Percentiles rank a stretch among this genome's conserved stretches.
phyloP scores from a whole-genome alignment of 768 basidiomycete species.

The Lactarius vividus region DNA sequence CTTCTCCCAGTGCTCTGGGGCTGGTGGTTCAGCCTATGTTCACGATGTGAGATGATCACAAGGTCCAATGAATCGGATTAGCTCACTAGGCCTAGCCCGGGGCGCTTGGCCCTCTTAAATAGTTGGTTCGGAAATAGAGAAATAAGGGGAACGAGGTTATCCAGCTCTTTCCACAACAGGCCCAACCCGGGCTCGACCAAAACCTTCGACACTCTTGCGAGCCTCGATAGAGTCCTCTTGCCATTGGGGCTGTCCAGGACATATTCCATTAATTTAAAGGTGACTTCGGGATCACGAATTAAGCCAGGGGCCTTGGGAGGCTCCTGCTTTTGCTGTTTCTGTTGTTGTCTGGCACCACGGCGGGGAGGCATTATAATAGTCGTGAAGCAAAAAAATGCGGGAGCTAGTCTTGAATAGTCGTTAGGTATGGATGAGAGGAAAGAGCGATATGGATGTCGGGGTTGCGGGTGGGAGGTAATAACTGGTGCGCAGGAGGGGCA shows the following conservation, averaged over 20 bases:
- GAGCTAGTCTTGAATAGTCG: constrained; percentile 5
- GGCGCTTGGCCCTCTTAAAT: constrained; percentile 67
- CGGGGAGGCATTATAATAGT: constrained; percentile 20
- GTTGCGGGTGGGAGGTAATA: constrained; percentile 22
- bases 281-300: constrained; percentile 60
- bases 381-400: constrained; percentile 8
- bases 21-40: constrained; percentile 55
- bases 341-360: constrained; percentile 19
- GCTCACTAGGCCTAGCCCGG: constrained; percentile 74
- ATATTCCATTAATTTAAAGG: constrained; percentile 49
- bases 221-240: constrained; percentile 61
- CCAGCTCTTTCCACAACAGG: constrained; percentile 74
- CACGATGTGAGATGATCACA: constrained; percentile 18
- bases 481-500: constrained; percentile 16
- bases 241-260: constrained; percentile 60
- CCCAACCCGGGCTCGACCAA: constrained; percentile 69
- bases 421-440: constrained; percentile 18
- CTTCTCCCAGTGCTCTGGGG: constrained; percentile 64
- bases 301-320: constrained; percentile 53
- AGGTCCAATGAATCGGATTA: constrained; percentile 1
- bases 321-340: constrained; percentile 35
- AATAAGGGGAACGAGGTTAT: constrained; percentile 69
- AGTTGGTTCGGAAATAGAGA: constrained; percentile 66
- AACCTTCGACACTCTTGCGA: constrained; percentile 74
- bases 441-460: constrained; percentile 22